Base-by-base conservation (phyloP, 2,329 filamentous ascomycete genomes). In the Colletotrichum higginsianum region DNA sequence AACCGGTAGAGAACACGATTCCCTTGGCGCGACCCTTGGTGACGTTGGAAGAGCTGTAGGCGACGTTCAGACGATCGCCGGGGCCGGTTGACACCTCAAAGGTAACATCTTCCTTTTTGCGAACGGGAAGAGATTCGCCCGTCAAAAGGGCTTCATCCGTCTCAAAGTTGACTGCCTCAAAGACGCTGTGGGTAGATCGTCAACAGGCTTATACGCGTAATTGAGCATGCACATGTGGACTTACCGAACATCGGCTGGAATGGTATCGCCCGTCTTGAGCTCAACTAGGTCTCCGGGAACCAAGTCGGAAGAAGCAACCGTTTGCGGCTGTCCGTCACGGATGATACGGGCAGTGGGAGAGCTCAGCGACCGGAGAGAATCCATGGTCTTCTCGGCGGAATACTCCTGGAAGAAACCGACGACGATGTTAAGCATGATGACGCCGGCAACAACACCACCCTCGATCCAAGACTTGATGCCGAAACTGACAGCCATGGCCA, bases 111-210 rank as follows among this genome's bases (percentile, higher is more conserved):
- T 85, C 77, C 63, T 84, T 80, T 80, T 91, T 88, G 76, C 81
- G 83, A 6, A 90, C 86, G 40, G 89, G 89, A 4, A 90, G 81
- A 16, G 89, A 89, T 80, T 92, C 90, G 52, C 89, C 89, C 16
- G 89, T 92, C 26, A 92, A 82, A 30, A 90, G 84, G 11, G 89
- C 88, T 78, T 92, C 90, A 67, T 91, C 88, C 21, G 87, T 87
- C 70, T 88, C 87, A 58, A 88, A 85, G 73, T 90, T 89, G 79
- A 87, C 82, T 49, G 82, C 84, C 64, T 89, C 86, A 67, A 88
- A 78, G 9, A 86, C 77, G 18, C 79, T 80, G 58, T 3, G 16
- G 30, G 56, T 23, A 42, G 2, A n/a, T 57, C 3, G 57, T 77
- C 46, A 77, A 50, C 16, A 92, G n/a, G 92, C 63, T 7, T n/a